Conservation (phyloP, 169 alveolate species). For the Eimeria necatrix region DNA sequence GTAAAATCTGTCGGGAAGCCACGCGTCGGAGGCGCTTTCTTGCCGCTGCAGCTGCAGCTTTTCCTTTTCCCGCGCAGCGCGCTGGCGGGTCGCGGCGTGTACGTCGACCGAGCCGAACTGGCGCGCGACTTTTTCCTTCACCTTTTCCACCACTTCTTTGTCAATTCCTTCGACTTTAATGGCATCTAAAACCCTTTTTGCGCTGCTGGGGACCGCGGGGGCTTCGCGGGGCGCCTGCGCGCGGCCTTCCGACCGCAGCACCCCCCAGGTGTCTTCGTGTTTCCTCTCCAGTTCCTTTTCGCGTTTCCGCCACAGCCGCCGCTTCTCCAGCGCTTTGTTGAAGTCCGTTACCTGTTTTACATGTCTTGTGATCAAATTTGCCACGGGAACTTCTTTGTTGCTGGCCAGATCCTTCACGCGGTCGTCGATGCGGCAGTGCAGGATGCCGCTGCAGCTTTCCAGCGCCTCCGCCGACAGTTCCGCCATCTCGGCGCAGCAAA, state of each 20-base stretch:
- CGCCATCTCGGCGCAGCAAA: not conserved
- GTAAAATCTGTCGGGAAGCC: constrained; percentile 65
- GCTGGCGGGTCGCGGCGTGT: constrained; percentile 58
- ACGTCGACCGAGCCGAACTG: constrained; percentile 64
- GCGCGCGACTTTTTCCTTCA: constrained; percentile 64
- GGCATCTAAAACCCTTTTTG: constrained; percentile 62
- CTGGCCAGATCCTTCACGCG: not conserved
- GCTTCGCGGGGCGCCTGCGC: not conserved
- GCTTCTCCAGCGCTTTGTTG: constrained; percentile 70
- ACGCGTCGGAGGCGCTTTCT: constrained; percentile 31
- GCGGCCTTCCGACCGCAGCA: constrained; percentile 32
- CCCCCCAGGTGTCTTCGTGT: constrained; percentile 64
- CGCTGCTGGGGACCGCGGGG: constrained; percentile 5
- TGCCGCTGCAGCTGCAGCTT: constrained; percentile 50
- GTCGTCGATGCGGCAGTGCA: constrained; percentile 22
- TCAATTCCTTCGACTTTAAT: constrained; percentile 53
- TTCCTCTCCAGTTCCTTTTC: constrained; percentile 58
- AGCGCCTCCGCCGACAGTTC: not conserved
- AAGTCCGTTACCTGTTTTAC: constrained; percentile 69
- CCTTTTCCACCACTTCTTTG: constrained; percentile 59
- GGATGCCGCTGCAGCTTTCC: not conserved
- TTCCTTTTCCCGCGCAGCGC: constrained; percentile 46
- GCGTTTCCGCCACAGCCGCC: constrained; percentile 45
- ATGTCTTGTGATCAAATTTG: constrained; percentile 54
- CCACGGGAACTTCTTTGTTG: constrained; percentile 48